These are phyloP conservation scores for Penicillium soppii DNA, from an alignment of 495 filamentous ascomycete species.

Conservation along the genomic window DNA sequence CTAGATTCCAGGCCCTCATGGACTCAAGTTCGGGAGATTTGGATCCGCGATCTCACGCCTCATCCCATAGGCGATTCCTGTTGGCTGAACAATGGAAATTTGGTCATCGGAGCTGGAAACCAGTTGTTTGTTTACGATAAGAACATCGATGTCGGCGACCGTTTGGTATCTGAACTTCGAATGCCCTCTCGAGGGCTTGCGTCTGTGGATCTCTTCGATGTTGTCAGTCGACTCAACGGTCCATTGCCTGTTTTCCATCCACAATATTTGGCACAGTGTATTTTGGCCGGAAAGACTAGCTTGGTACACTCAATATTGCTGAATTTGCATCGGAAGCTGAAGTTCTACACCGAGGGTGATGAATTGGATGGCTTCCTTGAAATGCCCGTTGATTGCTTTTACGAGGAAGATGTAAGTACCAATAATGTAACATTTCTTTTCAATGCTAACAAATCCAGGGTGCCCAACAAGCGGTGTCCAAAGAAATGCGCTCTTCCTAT, in stretches of 20 bases:
- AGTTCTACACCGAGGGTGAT: constrained; percentile 82
- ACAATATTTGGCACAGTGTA: constrained; percentile 85
- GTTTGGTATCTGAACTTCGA: constrained; percentile 62
- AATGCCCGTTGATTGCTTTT: constrained; percentile 72
- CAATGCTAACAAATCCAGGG: constrained; percentile 33
- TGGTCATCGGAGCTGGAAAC: constrained; percentile 88
- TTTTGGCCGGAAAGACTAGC: constrained; percentile 72
- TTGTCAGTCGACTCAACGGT: constrained; percentile 80
- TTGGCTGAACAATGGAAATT: constrained; percentile 80
- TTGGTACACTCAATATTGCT: constrained; percentile 75
- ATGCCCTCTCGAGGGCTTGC: constrained; percentile 54
- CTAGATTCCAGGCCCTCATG: constrained; percentile 86
- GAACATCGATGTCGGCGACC: constrained; percentile 61
- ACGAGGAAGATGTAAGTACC: constrained; percentile 49
- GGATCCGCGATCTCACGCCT: constrained; percentile 77
- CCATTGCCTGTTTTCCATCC: constrained; percentile 92
- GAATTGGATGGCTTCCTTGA: constrained; percentile 76
- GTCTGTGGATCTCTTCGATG: constrained; percentile 68
- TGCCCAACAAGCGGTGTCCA: constrained; percentile 40
- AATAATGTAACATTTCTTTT: not conserved
- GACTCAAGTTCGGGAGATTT: constrained; percentile 80
- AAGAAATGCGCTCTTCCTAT: constrained; percentile 55
- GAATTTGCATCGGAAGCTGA: constrained; percentile 73
- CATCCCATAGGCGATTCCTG: constrained; percentile 91
- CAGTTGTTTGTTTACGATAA: constrained; percentile 89